Conservation (phyloP, 345 rosid species). For the Tarenaya hassleriana region DNA sequence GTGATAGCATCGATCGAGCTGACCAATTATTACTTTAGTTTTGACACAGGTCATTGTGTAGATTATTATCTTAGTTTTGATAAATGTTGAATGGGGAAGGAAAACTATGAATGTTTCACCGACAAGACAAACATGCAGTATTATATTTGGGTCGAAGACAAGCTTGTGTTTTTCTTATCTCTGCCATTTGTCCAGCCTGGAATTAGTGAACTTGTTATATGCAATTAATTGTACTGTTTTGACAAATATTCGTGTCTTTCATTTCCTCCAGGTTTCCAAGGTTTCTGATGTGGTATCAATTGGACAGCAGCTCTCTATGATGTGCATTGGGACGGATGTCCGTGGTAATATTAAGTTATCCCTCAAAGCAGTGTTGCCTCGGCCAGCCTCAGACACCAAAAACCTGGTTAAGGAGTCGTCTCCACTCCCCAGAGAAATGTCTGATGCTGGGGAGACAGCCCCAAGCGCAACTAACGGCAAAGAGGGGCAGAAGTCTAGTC, state of each 20-base stretch:
- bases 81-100: no score
- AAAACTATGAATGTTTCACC: no score
- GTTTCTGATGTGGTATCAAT: constrained; percentile 70
- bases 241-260: constrained; percentile 8
- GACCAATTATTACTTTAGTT: no score
- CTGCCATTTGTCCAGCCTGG: constrained; percentile 6
- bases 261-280: constrained; percentile 57
- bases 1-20: no score
- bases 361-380: constrained; percentile 54
- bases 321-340: constrained; percentile 90
- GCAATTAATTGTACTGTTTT: no score
- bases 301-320: constrained; percentile 70
- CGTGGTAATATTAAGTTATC: constrained; percentile 94
- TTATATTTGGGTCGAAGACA: no score
- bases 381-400: constrained; percentile 22
- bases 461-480: constrained; percentile 30
- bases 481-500: constrained; percentile 34
- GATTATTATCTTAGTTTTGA: no score
- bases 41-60: no score
- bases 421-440: constrained; percentile 31
- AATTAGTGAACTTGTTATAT: no score
- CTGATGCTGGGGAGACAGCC: constrained; percentile 41
- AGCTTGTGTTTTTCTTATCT: neutral
- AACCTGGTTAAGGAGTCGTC: constrained; percentile 30
- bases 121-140: no score